Percentiles rank a stretch among this genome's conserved stretches.
These are phyloP conservation scores for Aspergillus bertholletiae DNA, from an alignment of 495 filamentous ascomycete species.

Conservation along the genomic window DNA sequence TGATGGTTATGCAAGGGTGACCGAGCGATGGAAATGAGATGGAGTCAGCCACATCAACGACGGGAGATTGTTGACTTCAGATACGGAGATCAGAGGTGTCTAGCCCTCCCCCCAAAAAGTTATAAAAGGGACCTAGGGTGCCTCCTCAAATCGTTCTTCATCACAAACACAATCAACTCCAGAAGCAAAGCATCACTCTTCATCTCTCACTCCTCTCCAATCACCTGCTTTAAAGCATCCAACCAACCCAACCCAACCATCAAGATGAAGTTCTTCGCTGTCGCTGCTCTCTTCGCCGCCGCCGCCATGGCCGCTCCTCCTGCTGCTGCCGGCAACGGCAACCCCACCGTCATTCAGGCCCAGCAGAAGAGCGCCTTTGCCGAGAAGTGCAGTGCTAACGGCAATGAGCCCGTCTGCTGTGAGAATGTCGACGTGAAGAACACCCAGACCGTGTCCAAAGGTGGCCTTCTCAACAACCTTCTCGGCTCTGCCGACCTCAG, in stretches of 20 bases:
- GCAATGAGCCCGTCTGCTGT: background rate
- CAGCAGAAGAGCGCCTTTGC: background rate
- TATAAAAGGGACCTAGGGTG: background rate
- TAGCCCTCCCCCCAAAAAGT: background rate
- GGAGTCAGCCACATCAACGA: background rate
- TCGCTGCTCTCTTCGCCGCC: conserved; percentile 9
- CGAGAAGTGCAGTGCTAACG: background rate
- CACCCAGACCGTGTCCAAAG: background rate
- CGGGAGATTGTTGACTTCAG: background rate
- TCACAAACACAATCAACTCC: background rate
- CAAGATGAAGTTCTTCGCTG: conserved; percentile 8
- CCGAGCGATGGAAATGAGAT: background rate
- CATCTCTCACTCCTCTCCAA: background rate
- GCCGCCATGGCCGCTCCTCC: conserved; percentile 1
- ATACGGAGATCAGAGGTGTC: background rate
- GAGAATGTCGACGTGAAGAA: background rate
- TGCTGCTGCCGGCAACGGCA: too few species aligned
- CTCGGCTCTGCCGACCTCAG: background rate
- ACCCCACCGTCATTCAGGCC: background rate
- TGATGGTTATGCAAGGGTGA: background rate
- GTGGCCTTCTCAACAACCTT: background rate
- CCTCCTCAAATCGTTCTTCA: background rate
- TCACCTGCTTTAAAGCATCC: background rate
- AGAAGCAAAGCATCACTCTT: background rate
- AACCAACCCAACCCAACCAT: conserved; percentile 3